These are phyloP conservation scores for Lonicera japonica DNA, from an alignment of 129 eudicot species.

Conservation along the genomic window DNA sequence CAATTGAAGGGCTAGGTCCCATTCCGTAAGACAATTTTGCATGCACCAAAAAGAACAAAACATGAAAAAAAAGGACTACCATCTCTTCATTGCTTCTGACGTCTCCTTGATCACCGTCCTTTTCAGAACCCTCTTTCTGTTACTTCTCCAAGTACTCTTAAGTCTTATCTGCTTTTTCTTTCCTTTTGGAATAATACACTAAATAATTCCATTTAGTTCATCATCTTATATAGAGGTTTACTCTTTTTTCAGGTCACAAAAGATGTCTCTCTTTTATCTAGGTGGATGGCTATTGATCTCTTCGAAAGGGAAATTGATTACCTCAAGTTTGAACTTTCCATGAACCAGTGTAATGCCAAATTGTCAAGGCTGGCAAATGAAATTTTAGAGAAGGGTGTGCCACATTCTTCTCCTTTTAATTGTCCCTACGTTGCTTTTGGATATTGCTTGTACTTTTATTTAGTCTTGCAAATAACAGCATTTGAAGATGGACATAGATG, in stretches of 20 bases:
- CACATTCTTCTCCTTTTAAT: neutral
- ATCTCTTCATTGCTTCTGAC: too few relatives aligned
- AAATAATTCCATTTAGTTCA: neutral
- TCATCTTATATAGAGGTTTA: neutral
- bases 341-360: constrained; percentile 63
- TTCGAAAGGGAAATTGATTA: constrained; percentile 81
- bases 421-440: neutral
- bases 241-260: constrained; percentile 71
- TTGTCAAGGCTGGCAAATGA: constrained; percentile 60
- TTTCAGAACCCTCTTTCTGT: too few relatives aligned
- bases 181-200: neutral
- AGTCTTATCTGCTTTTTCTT: too few relatives aligned
- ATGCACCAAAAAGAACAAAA: too few relatives aligned
- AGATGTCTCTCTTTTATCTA: constrained; percentile 84
- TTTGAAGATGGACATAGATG: too few relatives aligned
- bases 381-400: constrained; percentile 52
- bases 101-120: too few relatives aligned
- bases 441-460: neutral
- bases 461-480: neutral
- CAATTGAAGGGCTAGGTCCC: too few relatives aligned
- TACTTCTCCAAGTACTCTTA: too few relatives aligned
- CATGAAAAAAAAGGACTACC: too few relatives aligned
- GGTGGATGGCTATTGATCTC: constrained; percentile 99
- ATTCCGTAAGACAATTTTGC: too few relatives aligned
- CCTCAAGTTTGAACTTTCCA: constrained; percentile 92